Conservation (phyloP, 2,329 filamentous ascomycete species). For the Talaromyces sp. region DNA sequence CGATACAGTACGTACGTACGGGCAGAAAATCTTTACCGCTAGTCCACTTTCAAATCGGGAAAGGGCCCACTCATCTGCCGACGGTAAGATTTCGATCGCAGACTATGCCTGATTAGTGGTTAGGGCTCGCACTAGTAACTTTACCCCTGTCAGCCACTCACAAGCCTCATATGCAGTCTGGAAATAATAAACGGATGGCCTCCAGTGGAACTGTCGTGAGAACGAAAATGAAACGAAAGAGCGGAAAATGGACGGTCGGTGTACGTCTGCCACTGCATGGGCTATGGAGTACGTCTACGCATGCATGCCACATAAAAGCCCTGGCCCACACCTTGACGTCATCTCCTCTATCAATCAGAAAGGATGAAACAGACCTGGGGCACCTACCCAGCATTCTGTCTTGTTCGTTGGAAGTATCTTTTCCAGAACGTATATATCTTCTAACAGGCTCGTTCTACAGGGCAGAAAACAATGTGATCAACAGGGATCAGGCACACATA, state of each 20-base stretch:
- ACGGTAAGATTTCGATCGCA: not conserved
- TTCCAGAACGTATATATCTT: not conserved
- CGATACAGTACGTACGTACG: not conserved
- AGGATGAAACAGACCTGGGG: not conserved
- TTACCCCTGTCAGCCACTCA: not conserved
- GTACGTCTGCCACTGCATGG: not conserved
- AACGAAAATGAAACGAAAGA: not conserved
- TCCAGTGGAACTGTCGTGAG: not conserved
- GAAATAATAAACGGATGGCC: not conserved
- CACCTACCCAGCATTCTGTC: not conserved
- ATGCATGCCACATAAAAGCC: not conserved
- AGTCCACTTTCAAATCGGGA: not conserved
- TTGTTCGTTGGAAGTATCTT: not conserved
- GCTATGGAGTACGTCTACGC: not conserved
- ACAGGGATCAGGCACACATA: conserved; percentile 1
- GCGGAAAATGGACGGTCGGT: not conserved
- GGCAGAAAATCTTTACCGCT: not conserved
- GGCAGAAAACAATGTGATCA: not conserved
- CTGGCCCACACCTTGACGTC: not conserved
- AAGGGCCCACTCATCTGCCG: not conserved
- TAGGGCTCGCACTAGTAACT: not conserved
- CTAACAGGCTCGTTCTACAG: not conserved
- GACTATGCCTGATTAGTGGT: not conserved
- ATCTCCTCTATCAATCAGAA: not conserved
- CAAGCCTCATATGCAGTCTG: not conserved